Evolutionary conservation across 441 rosid genomes (phyloP).

Genomic region (Dalechampia spathulata): DNA sequence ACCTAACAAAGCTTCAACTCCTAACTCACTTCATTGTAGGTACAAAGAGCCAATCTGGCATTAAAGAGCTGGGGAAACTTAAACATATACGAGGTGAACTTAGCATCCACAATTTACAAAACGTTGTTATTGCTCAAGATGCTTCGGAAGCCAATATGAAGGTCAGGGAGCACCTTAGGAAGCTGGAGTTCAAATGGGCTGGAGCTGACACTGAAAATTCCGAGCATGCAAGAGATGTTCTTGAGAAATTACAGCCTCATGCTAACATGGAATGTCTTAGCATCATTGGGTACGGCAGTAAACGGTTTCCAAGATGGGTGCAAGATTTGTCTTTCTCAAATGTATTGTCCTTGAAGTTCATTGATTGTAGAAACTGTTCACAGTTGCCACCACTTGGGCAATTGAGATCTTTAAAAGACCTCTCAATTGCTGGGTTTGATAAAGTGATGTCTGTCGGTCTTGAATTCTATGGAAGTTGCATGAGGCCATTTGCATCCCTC

Average conservation of each 20-base stretch:
- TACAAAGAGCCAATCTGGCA: conserved; percentile 17
- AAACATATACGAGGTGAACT: conserved; percentile 20
- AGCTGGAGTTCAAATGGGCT: conserved; percentile 25
- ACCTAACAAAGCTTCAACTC: conserved; percentile 22
- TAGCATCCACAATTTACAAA: conserved; percentile 24
- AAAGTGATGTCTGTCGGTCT: conserved; percentile 14
- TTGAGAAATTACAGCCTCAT: conserved; percentile 10
- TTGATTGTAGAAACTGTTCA: conserved; percentile 19
- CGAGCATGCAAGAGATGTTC: conserved; percentile 9
- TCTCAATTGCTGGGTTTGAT: conserved; percentile 14
- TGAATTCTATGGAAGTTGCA: conserved; percentile 23
- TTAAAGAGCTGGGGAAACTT: conserved; percentile 24
- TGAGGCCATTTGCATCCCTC: conserved; percentile 16
- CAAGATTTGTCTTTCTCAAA: conserved; percentile 19
- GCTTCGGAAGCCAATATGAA: conserved; percentile 31
- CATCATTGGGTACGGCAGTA: conserved; percentile 19
- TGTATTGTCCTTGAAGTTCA: conserved; percentile 17
- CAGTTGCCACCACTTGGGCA: conserved; percentile 31
- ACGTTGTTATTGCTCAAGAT: conserved; percentile 18
- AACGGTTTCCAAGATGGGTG: conserved; percentile 28
- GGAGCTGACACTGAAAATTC: conserved; percentile 9
- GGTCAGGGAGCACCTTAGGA: conserved; percentile 15
- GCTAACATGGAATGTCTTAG: conserved; percentile 1
- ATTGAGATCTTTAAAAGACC: conserved; percentile 15
- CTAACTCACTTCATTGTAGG: conserved; percentile 29